These are phyloP conservation scores for Breviolum minutum DNA, from an alignment of 73 alveolate genomes.

Conservation along the genomic window DNA sequence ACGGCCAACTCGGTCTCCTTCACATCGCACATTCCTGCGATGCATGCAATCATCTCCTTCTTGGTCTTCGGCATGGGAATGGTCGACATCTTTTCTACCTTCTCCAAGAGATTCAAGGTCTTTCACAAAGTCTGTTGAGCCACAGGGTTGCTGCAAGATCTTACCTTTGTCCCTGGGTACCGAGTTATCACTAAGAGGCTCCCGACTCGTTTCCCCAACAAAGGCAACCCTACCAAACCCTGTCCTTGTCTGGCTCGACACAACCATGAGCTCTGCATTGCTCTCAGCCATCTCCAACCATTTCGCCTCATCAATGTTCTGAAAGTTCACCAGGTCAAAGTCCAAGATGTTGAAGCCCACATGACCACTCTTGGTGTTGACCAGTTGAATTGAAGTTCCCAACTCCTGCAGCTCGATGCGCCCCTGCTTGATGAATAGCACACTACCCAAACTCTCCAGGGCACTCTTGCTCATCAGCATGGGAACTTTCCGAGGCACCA, in stretches of 20 bases:
- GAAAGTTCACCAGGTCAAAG: not conserved
- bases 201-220: not conserved
- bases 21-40: not conserved
- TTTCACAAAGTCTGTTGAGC: not conserved
- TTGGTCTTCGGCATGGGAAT: not conserved
- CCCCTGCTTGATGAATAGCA: not conserved
- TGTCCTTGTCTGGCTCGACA: not conserved
- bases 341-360: not conserved
- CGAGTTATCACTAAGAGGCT: too few species aligned
- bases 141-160: not conserved
- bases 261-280: not conserved
- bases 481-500: not conserved
- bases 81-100: not conserved
- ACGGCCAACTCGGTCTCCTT: not conserved
- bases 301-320: too few species aligned
- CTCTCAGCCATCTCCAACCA: not conserved
- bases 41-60: not conserved
- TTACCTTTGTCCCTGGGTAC: not conserved
- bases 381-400: not conserved
- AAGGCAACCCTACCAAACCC: not conserved
- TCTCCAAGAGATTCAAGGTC: not conserved
- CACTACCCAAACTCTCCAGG: not conserved
- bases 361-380: not conserved
- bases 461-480: slow-evolving; percentile 11
- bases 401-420: not conserved